These are phyloP conservation scores for Crepidotus variabilis DNA, from an alignment of 768 basidiomycete species.

Conservation along the genomic window DNA sequence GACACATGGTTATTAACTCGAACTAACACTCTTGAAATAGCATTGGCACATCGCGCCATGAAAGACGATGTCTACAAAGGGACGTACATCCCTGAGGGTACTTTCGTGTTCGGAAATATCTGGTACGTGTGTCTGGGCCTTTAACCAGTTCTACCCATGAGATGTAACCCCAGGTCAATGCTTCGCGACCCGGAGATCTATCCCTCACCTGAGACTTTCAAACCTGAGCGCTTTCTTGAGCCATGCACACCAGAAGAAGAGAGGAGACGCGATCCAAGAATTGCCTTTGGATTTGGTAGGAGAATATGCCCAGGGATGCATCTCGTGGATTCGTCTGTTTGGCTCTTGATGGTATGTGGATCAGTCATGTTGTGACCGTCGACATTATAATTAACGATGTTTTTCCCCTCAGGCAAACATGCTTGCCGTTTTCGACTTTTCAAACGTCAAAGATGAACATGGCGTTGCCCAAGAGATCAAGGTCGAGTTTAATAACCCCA, in stretches of 20 bases:
- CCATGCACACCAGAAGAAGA: neutral
- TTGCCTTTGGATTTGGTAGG: neutral
- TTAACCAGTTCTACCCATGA: no score
- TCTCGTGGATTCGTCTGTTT: constrained; percentile 16
- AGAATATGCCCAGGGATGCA: constrained; percentile 16
- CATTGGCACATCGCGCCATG: constrained; percentile 12
- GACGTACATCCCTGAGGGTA: constrained; percentile 14
- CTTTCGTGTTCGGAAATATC: constrained; percentile 1
- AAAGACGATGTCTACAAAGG: constrained; percentile 15
- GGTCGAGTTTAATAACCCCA: constrained; percentile 19
- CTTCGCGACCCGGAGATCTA: neutral
- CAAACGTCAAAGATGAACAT: constrained; percentile 18
- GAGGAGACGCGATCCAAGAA: neutral
- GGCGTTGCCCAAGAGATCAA: constrained; percentile 19
- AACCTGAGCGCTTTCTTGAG: neutral
- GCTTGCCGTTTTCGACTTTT: constrained; percentile 11
- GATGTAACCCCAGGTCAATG: neutral
- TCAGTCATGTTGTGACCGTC: neutral
- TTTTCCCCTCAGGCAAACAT: neutral
- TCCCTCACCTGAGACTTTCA: neutral
- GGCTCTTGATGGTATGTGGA: constrained; percentile 11
- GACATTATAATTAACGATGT: neutral
- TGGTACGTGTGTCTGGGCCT: neutral
- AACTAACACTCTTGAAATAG: constrained; percentile 1
- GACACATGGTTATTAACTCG: neutral